A percentile compares a stretch with the other conserved stretches of the same genome.
Conservation (phyloP, 306 rosid species). For the Macrotyloma uniflorum region DNA sequence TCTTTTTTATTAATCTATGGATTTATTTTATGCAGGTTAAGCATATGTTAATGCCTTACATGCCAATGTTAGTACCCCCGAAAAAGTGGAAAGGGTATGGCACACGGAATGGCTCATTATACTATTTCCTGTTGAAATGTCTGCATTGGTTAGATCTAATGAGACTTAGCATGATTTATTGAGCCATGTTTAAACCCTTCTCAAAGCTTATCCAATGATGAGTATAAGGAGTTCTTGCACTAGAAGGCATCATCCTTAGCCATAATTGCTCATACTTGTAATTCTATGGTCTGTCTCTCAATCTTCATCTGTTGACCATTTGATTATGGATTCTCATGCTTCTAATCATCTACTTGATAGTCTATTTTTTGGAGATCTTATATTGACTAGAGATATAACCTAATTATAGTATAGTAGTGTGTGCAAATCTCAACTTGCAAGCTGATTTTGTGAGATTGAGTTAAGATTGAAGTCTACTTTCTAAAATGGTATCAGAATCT, state of each 20-base stretch:
- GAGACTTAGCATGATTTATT: constrained; percentile 8
- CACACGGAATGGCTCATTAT: constrained; percentile 26
- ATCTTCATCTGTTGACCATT: background rate
- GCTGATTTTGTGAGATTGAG: too few relatives aligned
- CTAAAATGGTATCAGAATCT: too few relatives aligned
- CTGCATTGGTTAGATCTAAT: constrained; percentile 23
- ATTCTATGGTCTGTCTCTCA: background rate
- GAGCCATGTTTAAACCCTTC: background rate
- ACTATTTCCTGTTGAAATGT: constrained; percentile 19
- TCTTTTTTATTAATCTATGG: constrained; percentile 35
- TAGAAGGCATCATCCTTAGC: background rate
- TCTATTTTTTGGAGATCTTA: too few relatives aligned
- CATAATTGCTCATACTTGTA: background rate
- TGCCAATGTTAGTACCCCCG: constrained; percentile 92
- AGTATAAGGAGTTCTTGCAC: background rate
- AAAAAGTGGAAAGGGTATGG: constrained; percentile 87
- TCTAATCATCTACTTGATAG: background rate
- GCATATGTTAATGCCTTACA: constrained; percentile 77
- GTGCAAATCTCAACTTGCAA: too few relatives aligned
- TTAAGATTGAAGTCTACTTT: too few relatives aligned
- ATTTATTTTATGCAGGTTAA: constrained; percentile 62
- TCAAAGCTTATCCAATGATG: background rate
- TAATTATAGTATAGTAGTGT: too few relatives aligned
- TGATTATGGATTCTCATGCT: background rate
- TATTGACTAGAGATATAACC: too few relatives aligned